phyloP scores from a whole-genome alignment of 371 early-diverging fungal genomes.

The Choanephora cucurbitarum region DNA sequence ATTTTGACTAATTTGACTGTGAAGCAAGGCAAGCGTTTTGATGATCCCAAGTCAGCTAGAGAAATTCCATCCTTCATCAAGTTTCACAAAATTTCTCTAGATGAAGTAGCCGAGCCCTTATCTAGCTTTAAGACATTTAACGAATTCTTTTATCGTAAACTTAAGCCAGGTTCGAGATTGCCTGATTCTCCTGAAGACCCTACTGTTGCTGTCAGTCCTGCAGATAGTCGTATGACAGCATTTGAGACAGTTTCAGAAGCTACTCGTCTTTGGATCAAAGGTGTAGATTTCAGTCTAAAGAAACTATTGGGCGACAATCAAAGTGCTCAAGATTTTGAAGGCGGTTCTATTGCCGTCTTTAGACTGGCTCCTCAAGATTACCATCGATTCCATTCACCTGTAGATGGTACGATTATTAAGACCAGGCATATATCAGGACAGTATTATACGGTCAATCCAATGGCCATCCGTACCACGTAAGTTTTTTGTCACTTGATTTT shows the following conservation, averaged over 20 bases:
- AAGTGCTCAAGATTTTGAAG: slow-evolving; percentile 50
- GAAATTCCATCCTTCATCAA: slow-evolving; percentile 77
- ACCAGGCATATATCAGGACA: slow-evolving; percentile 31
- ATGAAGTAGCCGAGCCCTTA: slow-evolving; percentile 68
- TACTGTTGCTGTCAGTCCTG: slow-evolving; percentile 69
- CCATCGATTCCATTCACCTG: slow-evolving; percentile 76
- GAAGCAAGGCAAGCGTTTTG: slow-evolving; percentile 78
- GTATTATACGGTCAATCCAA: slow-evolving; percentile 42
- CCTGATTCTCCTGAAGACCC: slow-evolving; percentile 64
- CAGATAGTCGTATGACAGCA: slow-evolving; percentile 68
- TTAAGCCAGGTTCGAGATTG: slow-evolving; percentile 69
- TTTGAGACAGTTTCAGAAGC: slow-evolving; percentile 59
- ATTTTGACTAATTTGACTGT: slow-evolving; percentile 62
- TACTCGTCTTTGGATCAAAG: slow-evolving; percentile 73
- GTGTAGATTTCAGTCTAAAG: slow-evolving; percentile 59
- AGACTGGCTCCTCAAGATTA: slow-evolving; percentile 83
- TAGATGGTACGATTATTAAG: slow-evolving; percentile 53
- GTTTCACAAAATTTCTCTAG: slow-evolving; percentile 67
- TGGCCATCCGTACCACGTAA: slow-evolving; percentile 79
- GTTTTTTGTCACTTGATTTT: too few species aligned
- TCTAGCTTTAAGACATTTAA: slow-evolving; percentile 77
- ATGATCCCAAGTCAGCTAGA: slow-evolving; percentile 63
- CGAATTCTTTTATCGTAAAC: slow-evolving; percentile 84
- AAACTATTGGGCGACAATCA: slow-evolving; percentile 52
- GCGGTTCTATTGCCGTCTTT: slow-evolving; percentile 66